A percentile compares a stretch with the other conserved stretches of the same genome.
phyloP scores from a whole-genome alignment of 306 rosid species.

The Ochetophila trinervis region DNA sequence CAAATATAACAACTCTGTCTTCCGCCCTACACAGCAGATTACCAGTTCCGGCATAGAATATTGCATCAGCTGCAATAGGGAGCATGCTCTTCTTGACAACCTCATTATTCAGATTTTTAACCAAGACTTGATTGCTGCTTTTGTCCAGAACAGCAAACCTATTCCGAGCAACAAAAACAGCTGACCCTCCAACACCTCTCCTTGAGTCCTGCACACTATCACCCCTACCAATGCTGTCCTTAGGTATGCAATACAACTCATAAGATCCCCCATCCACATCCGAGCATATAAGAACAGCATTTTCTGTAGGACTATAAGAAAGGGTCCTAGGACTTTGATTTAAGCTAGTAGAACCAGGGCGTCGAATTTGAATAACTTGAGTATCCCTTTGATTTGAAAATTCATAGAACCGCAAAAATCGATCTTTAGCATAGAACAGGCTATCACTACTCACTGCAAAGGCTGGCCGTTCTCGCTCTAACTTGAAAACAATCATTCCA shows the following conservation, averaged over 20 bases:
- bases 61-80: slow-evolving; percentile 63
- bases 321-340: slow-evolving; percentile 80
- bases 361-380: slow-evolving; percentile 69
- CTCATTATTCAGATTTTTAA: slow-evolving; percentile 74
- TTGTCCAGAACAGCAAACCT: slow-evolving; percentile 86
- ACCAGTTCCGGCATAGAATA: slow-evolving; percentile 79
- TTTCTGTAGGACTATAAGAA: slow-evolving; percentile 73
- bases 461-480: slow-evolving; percentile 91
- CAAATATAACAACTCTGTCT: slow-evolving; percentile 71
- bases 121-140: slow-evolving; percentile 60
- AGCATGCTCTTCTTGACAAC: slow-evolving; percentile 68
- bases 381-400: slow-evolving; percentile 65
- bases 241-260: slow-evolving; percentile 73
- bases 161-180: slow-evolving; percentile 81
- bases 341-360: slow-evolving; percentile 69
- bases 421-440: slow-evolving; percentile 64
- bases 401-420: slow-evolving; percentile 74
- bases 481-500: slow-evolving; percentile 85
- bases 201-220: slow-evolving; percentile 69
- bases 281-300: slow-evolving; percentile 73
- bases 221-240: slow-evolving; percentile 72
- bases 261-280: slow-evolving; percentile 82
- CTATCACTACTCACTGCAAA: slow-evolving; percentile 72
- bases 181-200: slow-evolving; percentile 81
- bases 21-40: slow-evolving; percentile 79